These are phyloP conservation scores for Geotrichum klebahnii DNA, from an alignment of 1,139 yeast species.

Conservation along the genomic window DNA sequence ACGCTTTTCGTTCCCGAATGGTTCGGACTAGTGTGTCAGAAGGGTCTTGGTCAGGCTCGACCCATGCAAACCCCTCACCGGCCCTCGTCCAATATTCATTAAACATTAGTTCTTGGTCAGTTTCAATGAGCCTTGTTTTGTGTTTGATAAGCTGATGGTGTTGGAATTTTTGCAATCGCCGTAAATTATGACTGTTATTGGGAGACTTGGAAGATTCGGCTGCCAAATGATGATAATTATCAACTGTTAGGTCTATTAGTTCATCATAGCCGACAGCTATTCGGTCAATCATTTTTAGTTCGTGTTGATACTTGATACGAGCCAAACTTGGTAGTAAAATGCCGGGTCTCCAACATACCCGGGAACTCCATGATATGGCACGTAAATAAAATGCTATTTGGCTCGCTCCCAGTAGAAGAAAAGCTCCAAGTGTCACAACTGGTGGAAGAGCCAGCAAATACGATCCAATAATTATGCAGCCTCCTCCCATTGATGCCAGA, in stretches of 20 bases:
- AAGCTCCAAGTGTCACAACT: background rate
- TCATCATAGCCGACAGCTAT: slow-evolving; percentile 20
- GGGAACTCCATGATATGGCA: background rate
- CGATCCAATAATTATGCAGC: background rate
- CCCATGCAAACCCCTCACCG: slow-evolving; percentile 76
- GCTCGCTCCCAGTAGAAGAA: background rate
- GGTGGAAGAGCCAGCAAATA: slow-evolving; percentile 1
- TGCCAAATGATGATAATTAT: slow-evolving; percentile 21
- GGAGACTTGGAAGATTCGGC: background rate
- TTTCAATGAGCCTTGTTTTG: slow-evolving; percentile 10
- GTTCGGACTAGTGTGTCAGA: slow-evolving; percentile 40
- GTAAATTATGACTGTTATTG: background rate
- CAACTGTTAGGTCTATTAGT: slow-evolving; percentile 21
- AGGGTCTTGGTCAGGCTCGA: slow-evolving; percentile 76
- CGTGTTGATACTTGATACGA: background rate
- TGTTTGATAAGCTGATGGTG: slow-evolving; percentile 5
- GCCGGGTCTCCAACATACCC: background rate
- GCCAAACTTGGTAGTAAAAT: background rate
- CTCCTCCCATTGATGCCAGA: background rate
- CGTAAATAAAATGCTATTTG: background rate
- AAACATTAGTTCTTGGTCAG: slow-evolving; percentile 20
- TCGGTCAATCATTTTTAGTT: slow-evolving; percentile 7
- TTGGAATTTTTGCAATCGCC: slow-evolving; percentile 1
- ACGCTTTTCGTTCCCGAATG: background rate
- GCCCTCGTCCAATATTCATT: slow-evolving; percentile 73